Evolutionary conservation across 441 rosid genomes (phyloP).

Genomic region (Populus trichocarpa): DNA sequence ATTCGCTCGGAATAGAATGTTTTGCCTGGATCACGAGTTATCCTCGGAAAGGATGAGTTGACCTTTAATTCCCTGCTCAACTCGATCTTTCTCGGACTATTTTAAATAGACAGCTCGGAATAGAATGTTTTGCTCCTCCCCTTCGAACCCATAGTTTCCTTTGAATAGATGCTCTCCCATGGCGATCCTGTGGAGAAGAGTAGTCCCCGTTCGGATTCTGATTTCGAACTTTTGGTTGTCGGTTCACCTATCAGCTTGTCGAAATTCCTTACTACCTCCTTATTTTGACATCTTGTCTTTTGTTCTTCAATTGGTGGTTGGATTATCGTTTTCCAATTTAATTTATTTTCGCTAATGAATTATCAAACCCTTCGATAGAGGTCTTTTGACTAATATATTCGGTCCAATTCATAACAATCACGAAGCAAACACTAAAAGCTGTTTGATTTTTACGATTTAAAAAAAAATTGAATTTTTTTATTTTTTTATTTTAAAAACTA

Average conservation of each 20-base stretch:
- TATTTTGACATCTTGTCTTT: background rate
- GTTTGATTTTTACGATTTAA: too few species aligned
- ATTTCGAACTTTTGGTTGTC: background rate
- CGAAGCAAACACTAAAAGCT: background rate
- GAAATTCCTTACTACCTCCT: background rate
- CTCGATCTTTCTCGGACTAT: too few species aligned
- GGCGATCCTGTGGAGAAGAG: background rate
- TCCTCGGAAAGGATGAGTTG: background rate
- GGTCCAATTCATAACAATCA: background rate
- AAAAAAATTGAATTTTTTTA: too few species aligned
- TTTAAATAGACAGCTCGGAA: too few species aligned
- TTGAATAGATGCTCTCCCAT: background rate
- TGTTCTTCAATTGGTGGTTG: background rate
- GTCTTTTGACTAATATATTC: background rate
- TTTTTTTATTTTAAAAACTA: too few species aligned
- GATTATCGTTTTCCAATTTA: conserved; percentile 21
- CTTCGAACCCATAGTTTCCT: too few species aligned
- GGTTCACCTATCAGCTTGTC: background rate
- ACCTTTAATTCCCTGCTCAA: too few species aligned
- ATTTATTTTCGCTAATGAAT: conserved; percentile 1
- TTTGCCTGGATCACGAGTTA: background rate
- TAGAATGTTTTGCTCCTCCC: too few species aligned
- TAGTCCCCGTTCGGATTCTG: background rate
- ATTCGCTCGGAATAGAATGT: too few species aligned
- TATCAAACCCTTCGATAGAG: background rate